Percentiles rank a stretch among this genome's conserved stretches.
phyloP scores from a whole-genome alignment of 2,329 filamentous ascomycete species.

The Colletotrichum scovillei region DNA sequence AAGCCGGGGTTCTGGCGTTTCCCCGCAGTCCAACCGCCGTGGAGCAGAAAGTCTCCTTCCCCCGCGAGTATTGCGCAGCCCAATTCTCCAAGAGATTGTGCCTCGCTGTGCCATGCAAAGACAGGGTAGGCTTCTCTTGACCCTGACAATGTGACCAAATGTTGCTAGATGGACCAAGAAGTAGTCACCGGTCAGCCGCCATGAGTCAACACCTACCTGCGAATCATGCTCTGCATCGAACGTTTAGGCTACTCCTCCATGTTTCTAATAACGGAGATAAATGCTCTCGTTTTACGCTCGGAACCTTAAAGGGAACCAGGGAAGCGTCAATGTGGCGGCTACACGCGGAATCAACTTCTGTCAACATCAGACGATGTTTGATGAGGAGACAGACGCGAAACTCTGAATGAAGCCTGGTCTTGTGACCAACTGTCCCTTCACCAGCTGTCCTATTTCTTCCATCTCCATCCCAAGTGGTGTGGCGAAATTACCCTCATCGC shows the following conservation, averaged over 20 bases:
- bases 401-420: slow-evolving; percentile 11
- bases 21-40: slow-evolving; percentile 24
- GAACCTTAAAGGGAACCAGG: slow-evolving; percentile 21
- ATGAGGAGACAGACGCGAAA: slow-evolving; percentile 33
- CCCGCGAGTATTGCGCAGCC: background rate
- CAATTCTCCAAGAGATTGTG: background rate
- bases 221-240: background rate
- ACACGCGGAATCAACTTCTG: background rate
- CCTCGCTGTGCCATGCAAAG: background rate
- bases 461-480: background rate
- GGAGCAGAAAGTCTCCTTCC: background rate
- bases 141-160: too few relatives aligned
- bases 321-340: slow-evolving; percentile 18
- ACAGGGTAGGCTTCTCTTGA: background rate
- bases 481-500: background rate
- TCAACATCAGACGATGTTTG: slow-evolving; percentile 34
- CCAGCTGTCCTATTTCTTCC: slow-evolving; percentile 1
- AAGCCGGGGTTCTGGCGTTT: slow-evolving; percentile 15
- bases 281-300: background rate
- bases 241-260: slow-evolving; percentile 12
- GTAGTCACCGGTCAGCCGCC: background rate
- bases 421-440: slow-evolving; percentile 24
- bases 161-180: background rate
- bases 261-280: slow-evolving; percentile 29
- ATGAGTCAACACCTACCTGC: background rate